phyloP scores from a whole-genome alignment of 371 early-diverging fungal species.

The Mortierella sp. region DNA sequence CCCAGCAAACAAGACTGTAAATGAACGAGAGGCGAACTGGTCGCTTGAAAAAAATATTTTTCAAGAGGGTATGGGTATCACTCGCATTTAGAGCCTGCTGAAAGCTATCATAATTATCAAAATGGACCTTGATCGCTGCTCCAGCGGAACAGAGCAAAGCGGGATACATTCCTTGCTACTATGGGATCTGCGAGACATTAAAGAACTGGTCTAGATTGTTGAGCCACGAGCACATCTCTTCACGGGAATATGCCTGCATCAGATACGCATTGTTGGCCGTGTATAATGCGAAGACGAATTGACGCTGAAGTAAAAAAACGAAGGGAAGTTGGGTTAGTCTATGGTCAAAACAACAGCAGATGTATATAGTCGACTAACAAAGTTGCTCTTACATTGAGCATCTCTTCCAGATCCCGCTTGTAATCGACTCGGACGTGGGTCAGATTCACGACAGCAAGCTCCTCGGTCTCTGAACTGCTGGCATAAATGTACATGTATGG shows the following conservation, averaged over 20 bases:
- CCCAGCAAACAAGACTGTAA: too few relatives aligned
- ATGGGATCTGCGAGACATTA: constrained; percentile 31
- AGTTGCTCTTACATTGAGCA: constrained; percentile 66
- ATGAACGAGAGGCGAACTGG: too few relatives aligned
- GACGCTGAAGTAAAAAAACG: constrained; percentile 55
- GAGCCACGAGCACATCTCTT: constrained; percentile 85
- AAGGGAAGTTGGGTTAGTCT: neutral
- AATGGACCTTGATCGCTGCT: too few relatives aligned
- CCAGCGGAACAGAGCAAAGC: too few relatives aligned
- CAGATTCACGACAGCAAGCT: constrained; percentile 81
- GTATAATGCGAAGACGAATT: constrained; percentile 83
- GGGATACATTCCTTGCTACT: too few relatives aligned
- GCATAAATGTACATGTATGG: constrained; percentile 87
- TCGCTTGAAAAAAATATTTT: too few relatives aligned
- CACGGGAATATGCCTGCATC: constrained; percentile 74
- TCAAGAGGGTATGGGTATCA: too few relatives aligned
- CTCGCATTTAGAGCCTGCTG: too few relatives aligned
- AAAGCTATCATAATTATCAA: too few relatives aligned
- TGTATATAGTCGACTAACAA: constrained; percentile 17
- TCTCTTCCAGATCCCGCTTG: constrained; percentile 70
- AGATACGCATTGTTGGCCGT: constrained; percentile 82
- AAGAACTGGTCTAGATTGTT: constrained; percentile 50
- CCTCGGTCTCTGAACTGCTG: constrained; percentile 70
- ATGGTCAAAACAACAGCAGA: neutral
- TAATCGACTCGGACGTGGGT: constrained; percentile 78